Percentiles rank a stretch among this genome's conserved stretches.
phyloP scores from a whole-genome alignment of 345 rosid genomes.

The Hibiscus trionum region DNA sequence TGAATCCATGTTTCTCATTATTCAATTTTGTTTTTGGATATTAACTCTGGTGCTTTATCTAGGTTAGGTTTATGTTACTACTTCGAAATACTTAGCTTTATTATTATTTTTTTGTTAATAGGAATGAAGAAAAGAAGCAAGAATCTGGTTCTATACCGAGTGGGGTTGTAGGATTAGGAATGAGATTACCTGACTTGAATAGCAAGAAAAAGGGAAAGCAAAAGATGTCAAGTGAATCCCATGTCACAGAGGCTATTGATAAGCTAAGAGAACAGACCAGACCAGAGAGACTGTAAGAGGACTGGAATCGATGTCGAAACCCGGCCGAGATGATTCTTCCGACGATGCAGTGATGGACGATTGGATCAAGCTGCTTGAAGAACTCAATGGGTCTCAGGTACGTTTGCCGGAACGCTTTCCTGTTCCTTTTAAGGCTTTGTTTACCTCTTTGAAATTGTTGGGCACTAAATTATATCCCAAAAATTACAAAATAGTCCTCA shows the following conservation, averaged over 20 bases:
- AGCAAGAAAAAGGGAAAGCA: slow-evolving; percentile 78
- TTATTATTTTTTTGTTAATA: slow-evolving; percentile 25
- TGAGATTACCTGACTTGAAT: slow-evolving; percentile 87
- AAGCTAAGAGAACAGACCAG: slow-evolving; percentile 78
- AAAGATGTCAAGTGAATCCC: slow-evolving; percentile 55
- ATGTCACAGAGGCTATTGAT: slow-evolving; percentile 75
- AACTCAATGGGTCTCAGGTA: slow-evolving; percentile 81
- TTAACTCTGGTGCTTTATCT: background rate
- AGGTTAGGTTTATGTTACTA: background rate
- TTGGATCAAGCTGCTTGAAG: slow-evolving; percentile 97
- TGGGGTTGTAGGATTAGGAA: slow-evolving; percentile 81
- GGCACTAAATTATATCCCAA: too few relatives aligned
- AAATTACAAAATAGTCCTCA: too few relatives aligned
- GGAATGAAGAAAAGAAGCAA: slow-evolving; percentile 30
- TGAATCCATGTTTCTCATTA: too few relatives aligned
- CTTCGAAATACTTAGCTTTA: background rate
- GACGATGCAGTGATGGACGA: slow-evolving; percentile 78
- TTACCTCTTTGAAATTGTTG: too few relatives aligned
- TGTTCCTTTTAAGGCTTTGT: background rate
- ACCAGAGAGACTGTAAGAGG: slow-evolving; percentile 79
- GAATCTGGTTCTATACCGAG: slow-evolving; percentile 38
- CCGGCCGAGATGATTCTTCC: slow-evolving; percentile 36
- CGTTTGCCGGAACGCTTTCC: background rate
- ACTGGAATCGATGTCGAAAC: slow-evolving; percentile 59
- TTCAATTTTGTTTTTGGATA: background rate